A percentile compares a stretch with the other conserved stretches of the same genome.
Conservation (phyloP, 2,329 filamentous ascomycete genomes). For the Cladosporium sp. region DNA sequence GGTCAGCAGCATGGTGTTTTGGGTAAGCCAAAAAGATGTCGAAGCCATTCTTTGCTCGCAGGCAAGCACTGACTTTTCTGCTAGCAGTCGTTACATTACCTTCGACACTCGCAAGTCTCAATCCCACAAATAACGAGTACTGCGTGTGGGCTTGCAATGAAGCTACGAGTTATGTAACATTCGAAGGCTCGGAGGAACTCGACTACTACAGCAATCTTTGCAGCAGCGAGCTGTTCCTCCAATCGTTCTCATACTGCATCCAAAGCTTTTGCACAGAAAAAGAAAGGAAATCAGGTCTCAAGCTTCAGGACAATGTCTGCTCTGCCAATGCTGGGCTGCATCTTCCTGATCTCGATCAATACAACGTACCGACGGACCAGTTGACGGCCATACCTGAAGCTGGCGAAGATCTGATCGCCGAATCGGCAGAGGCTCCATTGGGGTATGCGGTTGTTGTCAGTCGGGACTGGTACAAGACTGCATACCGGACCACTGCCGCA, state of each 20-base stretch:
- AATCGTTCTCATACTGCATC: not conserved
- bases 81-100: not conserved
- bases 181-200: not conserved
- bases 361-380: not conserved
- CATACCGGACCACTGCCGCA: not conserved
- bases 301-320: not conserved
- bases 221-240: not conserved
- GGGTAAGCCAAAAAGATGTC: not conserved
- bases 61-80: not conserved
- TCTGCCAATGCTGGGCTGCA: not conserved
- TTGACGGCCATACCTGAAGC: not conserved
- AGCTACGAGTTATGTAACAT: constrained; percentile 3
- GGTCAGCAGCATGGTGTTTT: not conserved
- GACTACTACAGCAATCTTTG: not conserved
- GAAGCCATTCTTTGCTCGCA: not conserved
- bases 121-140: not conserved
- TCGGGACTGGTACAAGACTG: not conserved
- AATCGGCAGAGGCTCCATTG: not conserved
- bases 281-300: not conserved
- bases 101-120: not conserved
- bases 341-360: not conserved
- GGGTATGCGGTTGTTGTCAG: not conserved
- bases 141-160: constrained; percentile 3
- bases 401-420: not conserved
- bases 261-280: not conserved